These are phyloP conservation scores for Neoboletus magnificus DNA, from an alignment of 768 basidiomycete species.

Conservation along the genomic window DNA sequence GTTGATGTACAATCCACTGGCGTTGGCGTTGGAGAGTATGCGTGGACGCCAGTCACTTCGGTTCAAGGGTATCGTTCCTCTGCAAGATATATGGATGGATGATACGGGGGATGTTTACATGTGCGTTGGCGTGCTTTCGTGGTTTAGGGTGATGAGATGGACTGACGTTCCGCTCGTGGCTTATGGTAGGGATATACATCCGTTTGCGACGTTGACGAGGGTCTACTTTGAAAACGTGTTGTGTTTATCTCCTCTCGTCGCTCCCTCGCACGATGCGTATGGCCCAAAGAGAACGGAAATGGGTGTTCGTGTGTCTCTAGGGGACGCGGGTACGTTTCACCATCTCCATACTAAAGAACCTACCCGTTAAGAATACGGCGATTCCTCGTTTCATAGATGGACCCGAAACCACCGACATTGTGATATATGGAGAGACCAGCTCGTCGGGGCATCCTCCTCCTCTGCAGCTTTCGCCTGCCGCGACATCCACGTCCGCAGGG, in stretches of 20 bases:
- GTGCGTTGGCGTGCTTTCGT: conserved; percentile 32
- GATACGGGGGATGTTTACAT: conserved; percentile 48
- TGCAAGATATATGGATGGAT: conserved; percentile 60
- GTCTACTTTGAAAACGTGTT: conserved; percentile 72
- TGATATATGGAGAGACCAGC: conserved; percentile 47
- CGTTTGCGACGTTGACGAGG: conserved; percentile 54
- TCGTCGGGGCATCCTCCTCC: conserved; percentile 8
- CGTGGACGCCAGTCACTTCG: conserved; percentile 65
- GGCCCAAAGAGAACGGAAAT: conserved; percentile 39
- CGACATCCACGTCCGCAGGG: conserved; percentile 20
- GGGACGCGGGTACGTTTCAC: conserved; percentile 52
- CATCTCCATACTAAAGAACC: neutral
- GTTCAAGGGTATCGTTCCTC: conserved; percentile 50
- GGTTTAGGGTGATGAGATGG: neutral
- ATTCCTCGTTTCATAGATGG: conserved; percentile 41
- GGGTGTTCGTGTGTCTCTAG: conserved; percentile 67
- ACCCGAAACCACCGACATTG: conserved; percentile 65
- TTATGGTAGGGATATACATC: conserved; percentile 61
- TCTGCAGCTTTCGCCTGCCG: conserved; percentile 8
- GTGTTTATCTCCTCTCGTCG: conserved; percentile 44
- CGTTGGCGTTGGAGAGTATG: conserved; percentile 76
- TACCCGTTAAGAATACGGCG: neutral
- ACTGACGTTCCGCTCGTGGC: neutral
- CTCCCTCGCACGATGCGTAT: conserved; percentile 19
- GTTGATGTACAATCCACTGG: conserved; percentile 64